These are phyloP conservation scores for Pythium grandisporangium DNA, from an alignment of 352 stramenopile species.

Conservation along the genomic window DNA sequence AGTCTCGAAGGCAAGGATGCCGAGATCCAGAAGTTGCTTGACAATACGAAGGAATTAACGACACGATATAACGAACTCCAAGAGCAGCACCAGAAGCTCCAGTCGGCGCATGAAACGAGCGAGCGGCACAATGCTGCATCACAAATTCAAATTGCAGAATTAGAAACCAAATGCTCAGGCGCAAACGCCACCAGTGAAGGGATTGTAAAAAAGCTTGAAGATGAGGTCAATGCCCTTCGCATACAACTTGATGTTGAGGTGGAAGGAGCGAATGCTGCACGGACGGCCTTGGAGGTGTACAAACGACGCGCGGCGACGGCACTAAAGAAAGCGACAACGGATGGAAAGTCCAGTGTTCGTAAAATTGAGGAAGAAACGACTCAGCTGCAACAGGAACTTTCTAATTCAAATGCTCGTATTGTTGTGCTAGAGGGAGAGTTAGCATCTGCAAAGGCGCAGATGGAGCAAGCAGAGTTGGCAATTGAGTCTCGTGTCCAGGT, in stretches of 20 bases:
- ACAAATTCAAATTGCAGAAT: background rate
- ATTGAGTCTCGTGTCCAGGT: conserved; percentile 11
- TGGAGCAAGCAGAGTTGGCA: conserved; percentile 16
- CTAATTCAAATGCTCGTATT: conserved; percentile 26
- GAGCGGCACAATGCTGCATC: background rate
- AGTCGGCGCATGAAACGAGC: conserved; percentile 3
- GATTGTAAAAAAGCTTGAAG: conserved; percentile 3
- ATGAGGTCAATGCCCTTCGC: conserved; percentile 5
- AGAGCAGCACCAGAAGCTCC: conserved; percentile 12
- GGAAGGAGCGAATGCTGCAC: conserved; percentile 34
- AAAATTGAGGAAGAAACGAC: conserved; percentile 29
- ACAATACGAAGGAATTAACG: conserved; percentile 14
- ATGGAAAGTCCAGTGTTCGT: conserved; percentile 52
- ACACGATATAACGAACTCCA: conserved; percentile 21
- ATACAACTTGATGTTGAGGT: conserved; percentile 35
- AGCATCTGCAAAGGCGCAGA: conserved; percentile 10
- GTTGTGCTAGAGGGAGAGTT: conserved; percentile 25
- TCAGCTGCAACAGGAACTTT: conserved; percentile 36
- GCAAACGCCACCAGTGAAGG: conserved; percentile 1
- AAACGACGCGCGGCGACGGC: conserved; percentile 70
- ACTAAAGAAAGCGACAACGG: conserved; percentile 65
- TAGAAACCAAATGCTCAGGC: conserved; percentile 4
- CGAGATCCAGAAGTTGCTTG: conserved; percentile 20
- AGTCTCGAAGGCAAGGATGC: conserved; percentile 15
- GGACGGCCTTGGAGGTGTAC: conserved; percentile 61